These are phyloP conservation scores for Leccinum olivaceopallidum DNA, from an alignment of 768 basidiomycete species.

Conservation along the genomic window DNA sequence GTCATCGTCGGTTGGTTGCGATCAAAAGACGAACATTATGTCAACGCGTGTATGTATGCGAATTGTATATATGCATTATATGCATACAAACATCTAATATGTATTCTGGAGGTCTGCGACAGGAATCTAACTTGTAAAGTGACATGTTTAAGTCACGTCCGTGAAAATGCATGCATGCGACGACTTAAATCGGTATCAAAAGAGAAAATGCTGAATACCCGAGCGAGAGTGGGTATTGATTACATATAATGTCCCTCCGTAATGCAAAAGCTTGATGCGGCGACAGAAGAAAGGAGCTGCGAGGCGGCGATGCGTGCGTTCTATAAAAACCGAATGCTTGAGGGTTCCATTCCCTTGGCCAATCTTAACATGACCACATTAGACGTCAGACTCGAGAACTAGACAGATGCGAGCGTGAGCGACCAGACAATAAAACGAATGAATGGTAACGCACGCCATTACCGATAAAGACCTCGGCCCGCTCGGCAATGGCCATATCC, in stretches of 20 bases:
- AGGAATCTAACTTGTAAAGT: too few relatives aligned
- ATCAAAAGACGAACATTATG: too few relatives aligned
- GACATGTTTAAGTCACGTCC: too few relatives aligned
- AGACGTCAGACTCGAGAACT: slow-evolving; percentile 51
- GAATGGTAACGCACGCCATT: slow-evolving; percentile 50
- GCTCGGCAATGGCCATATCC: slow-evolving; percentile 61
- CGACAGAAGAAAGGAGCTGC: too few relatives aligned
- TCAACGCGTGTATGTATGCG: too few relatives aligned
- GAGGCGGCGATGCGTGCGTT: not conserved
- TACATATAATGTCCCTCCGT: not conserved
- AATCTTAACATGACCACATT: slow-evolving; percentile 50
- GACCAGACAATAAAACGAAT: not conserved
- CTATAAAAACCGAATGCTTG: slow-evolving; percentile 45
- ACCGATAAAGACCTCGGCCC: slow-evolving; percentile 59
- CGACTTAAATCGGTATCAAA: too few relatives aligned
- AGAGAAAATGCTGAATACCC: not conserved
- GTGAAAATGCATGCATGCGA: too few relatives aligned
- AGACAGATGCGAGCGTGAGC: not conserved
- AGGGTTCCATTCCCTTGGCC: slow-evolving; percentile 42
- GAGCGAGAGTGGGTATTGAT: not conserved
- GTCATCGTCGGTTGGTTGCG: too few relatives aligned
- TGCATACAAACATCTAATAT: too few relatives aligned
- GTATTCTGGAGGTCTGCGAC: too few relatives aligned
- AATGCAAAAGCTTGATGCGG: not conserved
- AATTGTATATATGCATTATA: too few relatives aligned